phyloP scores from a whole-genome alignment of 208 protist species.

The Leishmania gerbilli region DNA sequence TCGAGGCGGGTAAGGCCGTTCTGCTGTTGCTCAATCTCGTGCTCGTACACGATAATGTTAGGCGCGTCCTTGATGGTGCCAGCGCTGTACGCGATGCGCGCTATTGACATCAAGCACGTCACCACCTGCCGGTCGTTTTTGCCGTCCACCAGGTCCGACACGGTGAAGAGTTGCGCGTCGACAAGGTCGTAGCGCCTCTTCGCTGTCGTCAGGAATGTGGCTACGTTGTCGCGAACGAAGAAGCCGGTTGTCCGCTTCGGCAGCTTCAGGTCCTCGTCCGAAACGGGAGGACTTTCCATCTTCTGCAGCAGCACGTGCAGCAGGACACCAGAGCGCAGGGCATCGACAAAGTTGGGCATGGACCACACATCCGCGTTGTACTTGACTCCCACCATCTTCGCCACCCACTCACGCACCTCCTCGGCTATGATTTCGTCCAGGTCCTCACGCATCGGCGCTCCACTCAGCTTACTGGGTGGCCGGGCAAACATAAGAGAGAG shows the following conservation, averaged over 20 bases:
- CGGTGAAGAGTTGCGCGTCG: slow-evolving; percentile 73
- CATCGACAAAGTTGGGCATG: slow-evolving; percentile 59
- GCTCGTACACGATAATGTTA: slow-evolving; percentile 56
- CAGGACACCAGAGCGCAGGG: slow-evolving; percentile 65
- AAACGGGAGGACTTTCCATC: slow-evolving; percentile 53
- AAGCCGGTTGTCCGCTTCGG: slow-evolving; percentile 70
- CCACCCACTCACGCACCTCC: slow-evolving; percentile 71
- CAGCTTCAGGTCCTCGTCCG: slow-evolving; percentile 44
- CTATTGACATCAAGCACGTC: slow-evolving; percentile 76
- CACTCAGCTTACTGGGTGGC: slow-evolving; percentile 25
- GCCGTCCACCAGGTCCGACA: slow-evolving; percentile 71
- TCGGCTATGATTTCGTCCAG: slow-evolving; percentile 61
- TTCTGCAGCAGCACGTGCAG: slow-evolving; percentile 73
- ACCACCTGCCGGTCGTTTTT: slow-evolving; percentile 79
- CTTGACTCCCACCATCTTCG: slow-evolving; percentile 45
- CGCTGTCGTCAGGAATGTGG: slow-evolving; percentile 50
- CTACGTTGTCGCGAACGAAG: slow-evolving; percentile 79
- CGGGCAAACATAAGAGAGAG: slow-evolving; percentile 1
- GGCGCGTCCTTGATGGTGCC: slow-evolving; percentile 43
- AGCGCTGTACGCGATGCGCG: slow-evolving; percentile 54
- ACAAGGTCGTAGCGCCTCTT: slow-evolving; percentile 42
- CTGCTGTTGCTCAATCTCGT: slow-evolving; percentile 54
- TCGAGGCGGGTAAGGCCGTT: slow-evolving; percentile 38
- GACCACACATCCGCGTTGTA: slow-evolving; percentile 45
- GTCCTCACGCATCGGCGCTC: slow-evolving; percentile 32